Evolutionary conservation across 192 early-diverging fungal genomes (phyloP), one percentile per base, ranked within the genome.

Genomic region (Gaertneriomyces sp.): DNA sequence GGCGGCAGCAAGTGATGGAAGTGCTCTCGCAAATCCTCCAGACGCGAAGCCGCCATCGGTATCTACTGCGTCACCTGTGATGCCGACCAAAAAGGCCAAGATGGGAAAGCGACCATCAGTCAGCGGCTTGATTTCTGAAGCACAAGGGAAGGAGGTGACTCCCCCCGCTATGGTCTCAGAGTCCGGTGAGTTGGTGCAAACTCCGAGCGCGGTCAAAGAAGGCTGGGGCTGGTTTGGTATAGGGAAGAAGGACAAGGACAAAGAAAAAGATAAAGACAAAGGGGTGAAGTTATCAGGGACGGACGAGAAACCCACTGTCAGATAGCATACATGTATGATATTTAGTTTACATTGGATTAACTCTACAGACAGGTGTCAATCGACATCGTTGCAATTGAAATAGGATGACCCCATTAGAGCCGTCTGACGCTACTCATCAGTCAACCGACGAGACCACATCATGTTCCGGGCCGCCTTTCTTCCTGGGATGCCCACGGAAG

Each of bases 171-270:
- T 2, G 25, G 25, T 33, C 25, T 33, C 25, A 33, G 25, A 33
- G 25, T 33, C 25, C 25, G 25, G 25, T 33, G 25, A 33, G 25
- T 33, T 33, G 25, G 25, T 33, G 25, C 25, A 33, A 33, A 33
- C 25, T 2, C 25, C 25, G 25, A 33, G 25, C 25, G 25, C 16
- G 33, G 64, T 45, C 16, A 68, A 68, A 39, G 61, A 61, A 53
- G 42, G 69, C 6, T 68, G 62, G 63, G 45, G 58, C n/a, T 65
- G 64, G 69, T 71, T 71, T 50, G 46, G 62, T 5, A 66, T 60
- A 17, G 69, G 64, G 11, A 64, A 50, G 38, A 55, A 66, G 49
- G 56, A 69, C 11, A 59, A 69, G 19, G 50, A 69, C 10, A 59
- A 69, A 52, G 43, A 64, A 14, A 62, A 45, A 33, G 56, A 69